phyloP scores from a whole-genome alignment of 768 basidiomycete genomes.

The Suillus ampliporus region DNA sequence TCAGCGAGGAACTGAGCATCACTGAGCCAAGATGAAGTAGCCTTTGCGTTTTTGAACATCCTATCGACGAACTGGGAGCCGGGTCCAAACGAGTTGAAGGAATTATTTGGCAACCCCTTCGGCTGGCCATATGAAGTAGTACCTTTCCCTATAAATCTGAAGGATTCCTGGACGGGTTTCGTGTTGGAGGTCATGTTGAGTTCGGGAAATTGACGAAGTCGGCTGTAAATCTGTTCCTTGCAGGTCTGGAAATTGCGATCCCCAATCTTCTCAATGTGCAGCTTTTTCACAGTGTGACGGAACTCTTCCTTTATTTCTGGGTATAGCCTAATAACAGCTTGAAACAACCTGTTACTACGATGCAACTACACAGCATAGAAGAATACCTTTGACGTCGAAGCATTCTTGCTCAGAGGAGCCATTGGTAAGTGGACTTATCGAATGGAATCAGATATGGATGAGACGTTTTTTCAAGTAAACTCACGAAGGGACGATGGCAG shows the following conservation, averaged over 20 bases:
- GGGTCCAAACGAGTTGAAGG: not conserved
- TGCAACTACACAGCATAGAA: too few relatives aligned
- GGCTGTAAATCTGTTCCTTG: slow-evolving; percentile 24
- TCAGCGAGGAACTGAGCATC: slow-evolving; percentile 24
- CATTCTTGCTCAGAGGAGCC: not conserved
- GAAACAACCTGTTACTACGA: not conserved
- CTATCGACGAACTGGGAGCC: slow-evolving; percentile 5
- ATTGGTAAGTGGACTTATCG: not conserved
- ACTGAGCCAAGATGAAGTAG: not conserved
- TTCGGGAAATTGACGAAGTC: not conserved
- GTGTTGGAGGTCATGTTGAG: too few relatives aligned
- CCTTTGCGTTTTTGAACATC: slow-evolving; percentile 12
- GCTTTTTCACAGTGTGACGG: not conserved
- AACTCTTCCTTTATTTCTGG: slow-evolving; percentile 19
- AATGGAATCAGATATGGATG: not conserved
- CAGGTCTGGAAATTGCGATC: slow-evolving; percentile 9
- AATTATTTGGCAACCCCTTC: not conserved
- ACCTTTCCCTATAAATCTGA: not conserved
- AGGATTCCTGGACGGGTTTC: not conserved
- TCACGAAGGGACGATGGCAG: not conserved
- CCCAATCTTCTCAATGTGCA: slow-evolving; percentile 7
- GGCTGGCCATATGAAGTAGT: not conserved
- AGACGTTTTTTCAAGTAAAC: not conserved
- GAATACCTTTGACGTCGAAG: not conserved
- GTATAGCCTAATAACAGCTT: slow-evolving; percentile 7